Percentiles rank a stretch among this genome's conserved stretches.
phyloP scores from a whole-genome alignment of 305 asterid species.

The Andrographis paniculata region DNA sequence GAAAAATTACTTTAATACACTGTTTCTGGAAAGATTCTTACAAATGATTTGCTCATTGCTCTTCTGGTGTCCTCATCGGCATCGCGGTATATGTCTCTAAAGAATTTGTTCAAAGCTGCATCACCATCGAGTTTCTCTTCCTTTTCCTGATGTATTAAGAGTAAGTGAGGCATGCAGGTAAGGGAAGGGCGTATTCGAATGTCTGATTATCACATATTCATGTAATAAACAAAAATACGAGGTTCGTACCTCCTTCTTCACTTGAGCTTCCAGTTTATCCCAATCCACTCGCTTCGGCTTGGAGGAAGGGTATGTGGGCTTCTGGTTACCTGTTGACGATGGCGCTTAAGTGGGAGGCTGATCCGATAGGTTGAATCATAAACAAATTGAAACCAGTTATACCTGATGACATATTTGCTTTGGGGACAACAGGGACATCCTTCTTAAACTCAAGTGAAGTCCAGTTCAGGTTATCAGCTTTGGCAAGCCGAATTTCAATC shows the following conservation, averaged over 20 bases:
- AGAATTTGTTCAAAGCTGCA: slow-evolving; percentile 92
- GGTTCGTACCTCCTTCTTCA: slow-evolving; percentile 65
- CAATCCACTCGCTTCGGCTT: slow-evolving; percentile 64
- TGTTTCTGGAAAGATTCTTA: slow-evolving; percentile 29
- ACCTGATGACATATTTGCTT: slow-evolving; percentile 49
- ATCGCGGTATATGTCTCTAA: slow-evolving; percentile 68
- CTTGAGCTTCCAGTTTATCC: slow-evolving; percentile 91
- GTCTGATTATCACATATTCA: background rate
- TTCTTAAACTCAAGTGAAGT: slow-evolving; percentile 59
- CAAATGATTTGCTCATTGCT: slow-evolving; percentile 98
- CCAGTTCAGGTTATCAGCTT: slow-evolving; percentile 73
- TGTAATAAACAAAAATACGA: background rate
- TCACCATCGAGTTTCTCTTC: slow-evolving; percentile 96
- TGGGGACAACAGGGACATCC: slow-evolving; percentile 36
- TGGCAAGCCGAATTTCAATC: slow-evolving; percentile 82
- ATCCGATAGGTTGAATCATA: no score
- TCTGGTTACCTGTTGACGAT: slow-evolving; percentile 36
- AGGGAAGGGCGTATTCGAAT: background rate
- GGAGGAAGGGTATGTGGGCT: slow-evolving; percentile 81
- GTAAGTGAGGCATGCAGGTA: background rate
- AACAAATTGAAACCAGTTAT: slow-evolving; percentile 9
- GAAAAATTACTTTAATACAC: background rate
- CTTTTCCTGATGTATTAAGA: slow-evolving; percentile 49
- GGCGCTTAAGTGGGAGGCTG: slow-evolving; percentile 1
- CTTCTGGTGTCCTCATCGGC: slow-evolving; percentile 91